Evolutionary conservation across 208 protist genomes (phyloP).

Genomic region (Leishmania mexicana): DNA sequence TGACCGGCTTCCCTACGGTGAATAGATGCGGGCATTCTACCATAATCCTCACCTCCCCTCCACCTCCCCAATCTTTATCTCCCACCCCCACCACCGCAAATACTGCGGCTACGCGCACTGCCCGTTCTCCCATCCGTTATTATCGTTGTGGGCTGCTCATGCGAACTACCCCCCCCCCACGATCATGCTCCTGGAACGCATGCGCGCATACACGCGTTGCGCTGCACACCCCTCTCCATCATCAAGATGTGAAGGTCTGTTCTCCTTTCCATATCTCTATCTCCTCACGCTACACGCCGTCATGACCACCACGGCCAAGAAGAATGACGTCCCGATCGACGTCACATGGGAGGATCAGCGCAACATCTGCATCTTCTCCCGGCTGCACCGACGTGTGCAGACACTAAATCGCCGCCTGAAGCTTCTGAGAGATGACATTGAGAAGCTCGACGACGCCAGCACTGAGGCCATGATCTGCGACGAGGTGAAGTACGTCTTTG

Average conservation of each 20-base stretch:
- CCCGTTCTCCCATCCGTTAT: too few species aligned
- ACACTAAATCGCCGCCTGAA: constrained; percentile 51
- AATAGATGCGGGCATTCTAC: too few species aligned
- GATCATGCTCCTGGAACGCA: too few species aligned
- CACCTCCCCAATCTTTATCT: background rate
- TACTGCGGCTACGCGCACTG: too few species aligned
- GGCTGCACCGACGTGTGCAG: constrained; percentile 72
- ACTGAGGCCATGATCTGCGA: constrained; percentile 66
- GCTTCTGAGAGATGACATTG: constrained; percentile 61
- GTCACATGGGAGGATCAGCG: constrained; percentile 91
- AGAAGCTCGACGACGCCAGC: constrained; percentile 67
- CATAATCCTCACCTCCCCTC: background rate
- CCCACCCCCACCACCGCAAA: background rate
- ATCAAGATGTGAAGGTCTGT: background rate
- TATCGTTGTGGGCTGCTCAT: background rate
- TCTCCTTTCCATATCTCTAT: background rate
- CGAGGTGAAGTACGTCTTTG: constrained; percentile 86
- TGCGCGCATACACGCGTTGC: background rate
- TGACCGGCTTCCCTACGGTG: too few species aligned
- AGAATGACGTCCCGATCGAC: constrained; percentile 67
- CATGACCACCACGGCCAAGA: constrained; percentile 20
- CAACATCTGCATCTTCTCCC: constrained; percentile 84
- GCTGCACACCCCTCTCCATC: background rate
- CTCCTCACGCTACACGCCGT: background rate
- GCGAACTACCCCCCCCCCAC: too few species aligned